phyloP scores from a whole-genome alignment of 2,329 filamentous ascomycete species.

The Botrytis byssoidea region DNA sequence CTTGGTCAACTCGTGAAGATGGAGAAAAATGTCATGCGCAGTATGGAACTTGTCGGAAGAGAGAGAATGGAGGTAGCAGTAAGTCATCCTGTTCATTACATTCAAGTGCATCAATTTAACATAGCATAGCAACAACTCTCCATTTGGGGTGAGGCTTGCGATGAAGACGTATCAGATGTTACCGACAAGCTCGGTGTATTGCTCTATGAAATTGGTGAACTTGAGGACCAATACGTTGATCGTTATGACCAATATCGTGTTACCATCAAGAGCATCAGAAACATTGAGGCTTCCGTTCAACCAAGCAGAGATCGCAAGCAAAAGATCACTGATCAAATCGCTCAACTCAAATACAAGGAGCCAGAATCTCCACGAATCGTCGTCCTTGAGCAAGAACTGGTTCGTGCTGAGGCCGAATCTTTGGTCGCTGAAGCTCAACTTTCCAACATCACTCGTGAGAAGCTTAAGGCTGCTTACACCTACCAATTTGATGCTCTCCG shows the following conservation, averaged over 20 bases:
- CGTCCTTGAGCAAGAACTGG: constrained; percentile 96
- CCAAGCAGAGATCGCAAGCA: constrained; percentile 98
- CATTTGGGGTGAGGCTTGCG: constrained; percentile 91
- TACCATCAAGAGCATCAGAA: constrained; percentile 98
- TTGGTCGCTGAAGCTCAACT: constrained; percentile 96
- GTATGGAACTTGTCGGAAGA: constrained; percentile 88
- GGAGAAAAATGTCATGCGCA: constrained; percentile 99
- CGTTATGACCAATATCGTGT: constrained; percentile 99
- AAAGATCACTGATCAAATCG: constrained; percentile 98
- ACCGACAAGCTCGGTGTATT: constrained; percentile 98
- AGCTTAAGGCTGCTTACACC: constrained; percentile 96
- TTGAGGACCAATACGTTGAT: constrained; percentile 96
- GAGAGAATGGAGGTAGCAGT: constrained; percentile 99
- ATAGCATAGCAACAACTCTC: constrained; percentile 86
- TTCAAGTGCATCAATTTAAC: constrained; percentile 22
- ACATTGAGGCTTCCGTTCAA: constrained; percentile 98
- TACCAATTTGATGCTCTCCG: constrained; percentile 98
- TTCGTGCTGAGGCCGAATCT: constrained; percentile 97
- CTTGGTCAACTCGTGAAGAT: constrained; percentile 98
- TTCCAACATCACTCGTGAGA: constrained; percentile 98
- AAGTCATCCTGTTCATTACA: constrained; percentile 45
- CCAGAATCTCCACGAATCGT: constrained; percentile 97
- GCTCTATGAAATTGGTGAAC: constrained; percentile 89
- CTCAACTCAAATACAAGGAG: constrained; percentile 99
- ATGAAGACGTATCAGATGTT: constrained; percentile 97